phyloP scores from a whole-genome alignment of 176 grass and related monocot genomes.

The Triticum aestivum region DNA sequence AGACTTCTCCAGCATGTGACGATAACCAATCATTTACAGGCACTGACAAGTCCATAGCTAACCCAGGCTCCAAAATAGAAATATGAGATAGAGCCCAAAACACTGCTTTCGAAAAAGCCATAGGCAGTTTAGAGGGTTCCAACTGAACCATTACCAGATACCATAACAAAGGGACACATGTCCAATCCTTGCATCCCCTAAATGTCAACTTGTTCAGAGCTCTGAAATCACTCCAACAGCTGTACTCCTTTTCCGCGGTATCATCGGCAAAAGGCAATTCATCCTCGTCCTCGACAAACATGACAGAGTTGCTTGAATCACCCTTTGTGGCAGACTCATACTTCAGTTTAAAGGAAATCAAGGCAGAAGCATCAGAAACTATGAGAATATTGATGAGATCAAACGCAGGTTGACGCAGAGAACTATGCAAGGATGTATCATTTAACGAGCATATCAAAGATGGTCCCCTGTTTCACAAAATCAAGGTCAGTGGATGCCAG shows the following conservation, averaged over 20 bases:
- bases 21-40: constrained; percentile 76
- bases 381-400: constrained; percentile 90
- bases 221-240: constrained; percentile 83
- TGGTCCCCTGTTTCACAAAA: constrained; percentile 67
- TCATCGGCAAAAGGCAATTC: constrained; percentile 54
- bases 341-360: constrained; percentile 71
- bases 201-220: constrained; percentile 74
- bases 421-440: constrained; percentile 74
- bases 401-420: constrained; percentile 91
- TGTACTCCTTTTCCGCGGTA: constrained; percentile 48
- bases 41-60: constrained; percentile 44
- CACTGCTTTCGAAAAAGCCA: constrained; percentile 88
- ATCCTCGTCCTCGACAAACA: constrained; percentile 68
- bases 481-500: constrained; percentile 30
- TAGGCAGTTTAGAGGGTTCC: constrained; percentile 71
- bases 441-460: constrained; percentile 82
- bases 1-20: constrained; percentile 66
- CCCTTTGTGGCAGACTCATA: constrained; percentile 31
- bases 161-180: constrained; percentile 84
- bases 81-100: constrained; percentile 87
- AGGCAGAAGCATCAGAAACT: constrained; percentile 96
- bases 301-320: constrained; percentile 32
- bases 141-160: constrained; percentile 72
- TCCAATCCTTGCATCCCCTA: constrained; percentile 81
- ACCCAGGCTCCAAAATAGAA: constrained; percentile 59